phyloP scores from a whole-genome alignment of 768 basidiomycete genomes.

The Rhizopogon vesiculosus region DNA sequence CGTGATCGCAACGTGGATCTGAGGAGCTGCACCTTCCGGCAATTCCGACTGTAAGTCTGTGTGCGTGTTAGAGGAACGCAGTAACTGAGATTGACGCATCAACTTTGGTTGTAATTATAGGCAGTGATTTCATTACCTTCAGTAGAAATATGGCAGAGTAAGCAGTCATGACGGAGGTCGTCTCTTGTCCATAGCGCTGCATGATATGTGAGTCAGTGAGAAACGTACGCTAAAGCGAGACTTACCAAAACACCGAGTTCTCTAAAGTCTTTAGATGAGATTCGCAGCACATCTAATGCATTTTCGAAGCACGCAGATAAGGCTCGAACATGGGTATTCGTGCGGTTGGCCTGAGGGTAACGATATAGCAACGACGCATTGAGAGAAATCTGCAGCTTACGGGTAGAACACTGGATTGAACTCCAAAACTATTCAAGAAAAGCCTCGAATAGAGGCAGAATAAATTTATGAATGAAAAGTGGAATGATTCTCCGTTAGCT shows the following conservation, averaged over 20 bases:
- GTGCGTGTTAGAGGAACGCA: constrained; percentile 57
- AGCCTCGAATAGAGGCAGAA: constrained; percentile 77
- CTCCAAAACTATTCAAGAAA: constrained; percentile 82
- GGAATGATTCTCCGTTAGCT: constrained; percentile 75
- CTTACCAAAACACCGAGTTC: constrained; percentile 70
- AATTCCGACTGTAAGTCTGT: constrained; percentile 57
- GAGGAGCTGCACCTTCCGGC: constrained; percentile 53
- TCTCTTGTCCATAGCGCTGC: constrained; percentile 83
- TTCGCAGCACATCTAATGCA: constrained; percentile 64
- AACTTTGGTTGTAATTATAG: constrained; percentile 2
- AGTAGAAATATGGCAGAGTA: constrained; percentile 80
- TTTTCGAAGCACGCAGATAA: constrained; percentile 70
- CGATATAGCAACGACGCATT: background rate
- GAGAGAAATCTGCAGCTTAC: constrained; percentile 32
- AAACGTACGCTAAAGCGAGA: constrained; percentile 4
- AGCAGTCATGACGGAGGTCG: constrained; percentile 81
- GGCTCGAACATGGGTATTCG: constrained; percentile 61
- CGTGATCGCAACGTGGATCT: constrained; percentile 62
- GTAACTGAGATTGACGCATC: constrained; percentile 41
- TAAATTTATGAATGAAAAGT: constrained; percentile 67
- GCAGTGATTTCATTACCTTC: constrained; percentile 41
- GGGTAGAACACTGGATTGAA: constrained; percentile 56
- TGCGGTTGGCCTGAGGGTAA: constrained; percentile 44
- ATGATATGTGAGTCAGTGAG: constrained; percentile 6
- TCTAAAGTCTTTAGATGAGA: constrained; percentile 71